Conservation (phyloP, 2,329 filamentous ascomycete genomes). For the Chaetomiaceae sp. region DNA sequence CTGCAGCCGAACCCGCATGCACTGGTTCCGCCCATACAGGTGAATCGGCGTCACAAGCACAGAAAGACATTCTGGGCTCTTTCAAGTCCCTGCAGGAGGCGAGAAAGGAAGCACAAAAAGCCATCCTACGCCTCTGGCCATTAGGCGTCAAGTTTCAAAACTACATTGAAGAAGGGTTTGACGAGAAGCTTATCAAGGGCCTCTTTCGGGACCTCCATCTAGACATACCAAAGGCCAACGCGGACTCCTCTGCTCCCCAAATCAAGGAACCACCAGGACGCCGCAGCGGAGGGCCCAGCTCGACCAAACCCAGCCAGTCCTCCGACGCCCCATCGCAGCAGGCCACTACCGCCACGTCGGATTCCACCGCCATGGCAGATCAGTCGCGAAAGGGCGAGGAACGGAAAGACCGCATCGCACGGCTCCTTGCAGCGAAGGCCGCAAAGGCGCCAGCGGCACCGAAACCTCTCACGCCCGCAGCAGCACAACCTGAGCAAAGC, state of each 20-base stretch:
- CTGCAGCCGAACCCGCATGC: not conserved
- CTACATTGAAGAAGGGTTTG: constrained; percentile 68
- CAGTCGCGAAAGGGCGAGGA: constrained; percentile 48
- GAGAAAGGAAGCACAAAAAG: constrained; percentile 59
- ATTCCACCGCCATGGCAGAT: constrained; percentile 7
- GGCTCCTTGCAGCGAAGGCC: constrained; percentile 68
- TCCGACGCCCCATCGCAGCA: constrained; percentile 2
- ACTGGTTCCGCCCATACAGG: not conserved
- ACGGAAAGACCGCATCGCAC: constrained; percentile 72
- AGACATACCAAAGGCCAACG: constrained; percentile 33
- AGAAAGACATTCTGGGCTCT: not conserved
- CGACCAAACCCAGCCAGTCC: not conserved
- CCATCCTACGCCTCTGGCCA: constrained; percentile 60
- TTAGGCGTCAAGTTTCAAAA: constrained; percentile 69
- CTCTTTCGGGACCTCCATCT: constrained; percentile 68
- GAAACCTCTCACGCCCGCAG: constrained; percentile 15
- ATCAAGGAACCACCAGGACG: not conserved
- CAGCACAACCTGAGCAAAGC: constrained; percentile 20
- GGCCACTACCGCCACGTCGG: constrained; percentile 1
- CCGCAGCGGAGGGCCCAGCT: not conserved
- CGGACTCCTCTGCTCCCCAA: not conserved
- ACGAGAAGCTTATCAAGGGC: constrained; percentile 55
- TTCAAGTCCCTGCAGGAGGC: constrained; percentile 38
- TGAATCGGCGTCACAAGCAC: not conserved
- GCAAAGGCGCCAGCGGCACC: constrained; percentile 41